Evolutionary conservation across 1,284 basidiomycete species (phyloP).

Genomic region (Polyporus tsugae): DNA sequence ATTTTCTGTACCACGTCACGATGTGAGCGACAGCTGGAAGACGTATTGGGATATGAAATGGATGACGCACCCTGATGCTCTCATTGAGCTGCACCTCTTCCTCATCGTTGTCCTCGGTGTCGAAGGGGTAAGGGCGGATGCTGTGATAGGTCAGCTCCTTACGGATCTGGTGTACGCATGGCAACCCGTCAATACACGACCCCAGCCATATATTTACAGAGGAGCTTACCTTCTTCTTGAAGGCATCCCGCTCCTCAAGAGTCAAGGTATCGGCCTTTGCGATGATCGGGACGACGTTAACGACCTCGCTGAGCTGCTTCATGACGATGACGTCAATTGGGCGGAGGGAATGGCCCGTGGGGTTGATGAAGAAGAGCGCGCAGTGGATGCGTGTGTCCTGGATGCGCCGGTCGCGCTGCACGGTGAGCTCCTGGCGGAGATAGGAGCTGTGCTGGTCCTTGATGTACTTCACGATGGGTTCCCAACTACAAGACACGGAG

Average conservation of each 20-base stretch:
- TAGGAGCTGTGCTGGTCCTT: conserved; percentile 99
- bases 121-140: conserved; percentile 96
- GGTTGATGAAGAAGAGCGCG: conserved; percentile 98
- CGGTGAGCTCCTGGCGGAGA: conserved; percentile 98
- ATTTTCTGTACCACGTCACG: conserved; percentile 66
- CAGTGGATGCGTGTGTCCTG: conserved; percentile 99
- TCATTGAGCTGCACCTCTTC: conserved; percentile 94
- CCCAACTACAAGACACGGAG: conserved; percentile 73
- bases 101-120: conserved; percentile 94
- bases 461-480: conserved; percentile 98
- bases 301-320: conserved; percentile 98
- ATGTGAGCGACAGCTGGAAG: neutral
- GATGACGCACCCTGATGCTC: conserved; percentile 78
- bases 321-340: conserved; percentile 98
- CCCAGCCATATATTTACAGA: neutral
- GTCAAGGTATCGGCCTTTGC: conserved; percentile 98
- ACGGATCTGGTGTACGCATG: conserved; percentile 70
- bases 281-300: conserved; percentile 98
- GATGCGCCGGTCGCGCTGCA: conserved; percentile 98
- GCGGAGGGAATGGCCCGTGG: conserved; percentile 92
- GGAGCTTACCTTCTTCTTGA: conserved; percentile 86
- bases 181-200: neutral
- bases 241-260: conserved; percentile 89
- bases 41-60: neutral
- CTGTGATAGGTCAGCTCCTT: conserved; percentile 93